These are phyloP conservation scores for Fusarium albidum DNA, from an alignment of 2,329 filamentous ascomycete species.

Conservation along the genomic window DNA sequence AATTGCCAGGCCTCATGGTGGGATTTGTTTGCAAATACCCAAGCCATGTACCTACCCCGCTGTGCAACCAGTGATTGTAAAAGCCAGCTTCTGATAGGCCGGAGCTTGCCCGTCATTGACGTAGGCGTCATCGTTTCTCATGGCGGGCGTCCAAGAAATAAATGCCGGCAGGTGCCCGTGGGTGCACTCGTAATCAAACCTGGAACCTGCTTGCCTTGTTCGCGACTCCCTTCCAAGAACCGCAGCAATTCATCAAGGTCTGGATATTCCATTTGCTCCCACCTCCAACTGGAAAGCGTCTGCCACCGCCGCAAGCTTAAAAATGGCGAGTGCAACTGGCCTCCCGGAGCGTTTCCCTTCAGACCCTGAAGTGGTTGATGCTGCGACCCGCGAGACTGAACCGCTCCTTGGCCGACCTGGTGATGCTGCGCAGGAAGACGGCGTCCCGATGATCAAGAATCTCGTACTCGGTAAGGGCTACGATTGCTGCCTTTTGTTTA, in stretches of 20 bases:
- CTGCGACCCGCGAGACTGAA: slow-evolving; percentile 48
- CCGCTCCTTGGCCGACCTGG: slow-evolving; percentile 65
- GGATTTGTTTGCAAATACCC: neutral
- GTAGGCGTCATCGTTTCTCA: slow-evolving; percentile 23
- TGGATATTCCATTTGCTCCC: neutral
- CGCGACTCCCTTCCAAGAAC: too few relatives aligned
- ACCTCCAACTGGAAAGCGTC: neutral
- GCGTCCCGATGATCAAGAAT: slow-evolving; percentile 72
- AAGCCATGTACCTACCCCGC: slow-evolving; percentile 25
- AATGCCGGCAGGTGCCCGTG: too few relatives aligned
- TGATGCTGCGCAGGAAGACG: slow-evolving; percentile 75
- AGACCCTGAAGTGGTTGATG: slow-evolving; percentile 29
- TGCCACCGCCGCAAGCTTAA: slow-evolving; percentile 3
- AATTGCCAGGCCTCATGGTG: slow-evolving; percentile 33
- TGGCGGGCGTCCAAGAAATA: too few relatives aligned
- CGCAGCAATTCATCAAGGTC: too few relatives aligned
- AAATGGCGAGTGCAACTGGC: slow-evolving; percentile 75
- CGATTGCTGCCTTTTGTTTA: neutral
- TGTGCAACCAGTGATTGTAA: slow-evolving; percentile 33
- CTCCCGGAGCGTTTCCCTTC: slow-evolving; percentile 61
- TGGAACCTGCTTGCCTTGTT: too few relatives aligned
- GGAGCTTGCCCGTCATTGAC: slow-evolving; percentile 35
- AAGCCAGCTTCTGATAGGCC: slow-evolving; percentile 36
- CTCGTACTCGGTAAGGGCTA: slow-evolving; percentile 72
- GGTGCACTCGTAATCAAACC: too few relatives aligned